These are phyloP conservation scores for Yarrowia keelungensis DNA, from an alignment of 805 yeast species.

Conservation along the genomic window DNA sequence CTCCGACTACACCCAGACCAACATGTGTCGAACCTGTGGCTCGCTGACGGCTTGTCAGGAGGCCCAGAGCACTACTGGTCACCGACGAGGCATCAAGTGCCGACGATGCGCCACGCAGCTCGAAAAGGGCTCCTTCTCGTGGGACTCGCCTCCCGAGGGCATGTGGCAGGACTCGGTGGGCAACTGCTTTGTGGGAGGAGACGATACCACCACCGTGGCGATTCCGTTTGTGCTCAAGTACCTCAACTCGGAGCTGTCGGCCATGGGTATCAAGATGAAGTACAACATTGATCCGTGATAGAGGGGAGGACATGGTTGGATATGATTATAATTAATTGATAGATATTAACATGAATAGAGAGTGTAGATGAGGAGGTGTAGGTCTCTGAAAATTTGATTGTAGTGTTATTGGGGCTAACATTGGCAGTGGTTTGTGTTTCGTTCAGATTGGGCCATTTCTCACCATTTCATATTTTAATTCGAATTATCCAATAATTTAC, in stretches of 20 bases:
- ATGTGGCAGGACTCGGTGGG: conserved; percentile 99
- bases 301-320: background rate
- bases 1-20: conserved; percentile 91
- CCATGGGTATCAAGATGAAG: conserved; percentile 95
- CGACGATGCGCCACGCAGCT: conserved; percentile 77
- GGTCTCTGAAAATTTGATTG: too few relatives aligned
- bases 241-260: conserved; percentile 91
- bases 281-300: conserved; percentile 73
- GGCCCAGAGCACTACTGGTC: conserved; percentile 89
- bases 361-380: too few relatives aligned
- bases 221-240: conserved; percentile 96
- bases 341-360: conserved; percentile 26
- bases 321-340: conserved; percentile 20
- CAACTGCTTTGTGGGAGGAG: conserved; percentile 88
- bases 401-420: too few relatives aligned
- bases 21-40: conserved; percentile 92
- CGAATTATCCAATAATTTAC: too few relatives aligned
- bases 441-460: too few relatives aligned
- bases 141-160: conserved; percentile 50
- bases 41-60: conserved; percentile 87
- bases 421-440: too few relatives aligned
- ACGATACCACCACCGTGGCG: conserved; percentile 91
- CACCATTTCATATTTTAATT: too few relatives aligned
- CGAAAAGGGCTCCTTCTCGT: conserved; percentile 48
- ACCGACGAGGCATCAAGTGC: conserved; percentile 78